These are phyloP conservation scores for Solioccasus polychromus DNA, from an alignment of 768 basidiomycete genomes.

Conservation along the genomic window DNA sequence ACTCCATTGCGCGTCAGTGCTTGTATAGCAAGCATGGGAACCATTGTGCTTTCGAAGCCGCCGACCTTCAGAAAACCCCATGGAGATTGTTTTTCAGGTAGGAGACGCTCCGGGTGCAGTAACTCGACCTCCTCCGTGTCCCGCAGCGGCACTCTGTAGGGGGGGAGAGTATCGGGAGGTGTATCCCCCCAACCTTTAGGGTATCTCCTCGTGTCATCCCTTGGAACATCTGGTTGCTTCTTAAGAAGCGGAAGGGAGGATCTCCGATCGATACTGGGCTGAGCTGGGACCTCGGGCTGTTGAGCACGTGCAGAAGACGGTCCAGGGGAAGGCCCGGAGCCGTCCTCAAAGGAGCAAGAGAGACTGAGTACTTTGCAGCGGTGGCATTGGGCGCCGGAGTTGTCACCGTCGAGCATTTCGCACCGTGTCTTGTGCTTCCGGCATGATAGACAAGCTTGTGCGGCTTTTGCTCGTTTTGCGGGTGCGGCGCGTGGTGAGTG, in stretches of 20 bases:
- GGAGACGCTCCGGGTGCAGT: conserved; percentile 34
- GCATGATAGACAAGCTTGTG: conserved; percentile 45
- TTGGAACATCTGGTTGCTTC: conserved; percentile 15
- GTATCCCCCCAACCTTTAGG: conserved; percentile 21
- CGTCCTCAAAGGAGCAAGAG: conserved; percentile 45
- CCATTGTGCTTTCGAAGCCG: conserved; percentile 41
- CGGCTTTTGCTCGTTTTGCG: conserved; percentile 40
- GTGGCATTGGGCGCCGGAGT: conserved; percentile 40
- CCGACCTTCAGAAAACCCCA: conserved; percentile 41
- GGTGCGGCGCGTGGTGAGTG: conserved; percentile 30
- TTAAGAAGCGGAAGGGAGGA: conserved; percentile 21
- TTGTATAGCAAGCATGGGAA: conserved; percentile 46
- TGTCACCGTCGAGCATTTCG: conserved; percentile 44
- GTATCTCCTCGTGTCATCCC: conserved; percentile 23
- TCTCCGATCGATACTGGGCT: conserved; percentile 22
- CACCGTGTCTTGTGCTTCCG: conserved; percentile 50
- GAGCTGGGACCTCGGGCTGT: conserved; percentile 19
- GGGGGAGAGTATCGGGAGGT: conserved; percentile 10
- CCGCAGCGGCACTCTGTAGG: conserved; percentile 17
- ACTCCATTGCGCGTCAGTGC: conserved; percentile 34
- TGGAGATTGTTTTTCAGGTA: conserved; percentile 34
- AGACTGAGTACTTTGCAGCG: conserved; percentile 48
- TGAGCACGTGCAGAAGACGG: conserved; percentile 18
- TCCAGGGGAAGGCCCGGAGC: conserved; percentile 13
- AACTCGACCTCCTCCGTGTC: conserved; percentile 30